phyloP scores from a whole-genome alignment of 441 rosid species.

The Corymbia citriodora region DNA sequence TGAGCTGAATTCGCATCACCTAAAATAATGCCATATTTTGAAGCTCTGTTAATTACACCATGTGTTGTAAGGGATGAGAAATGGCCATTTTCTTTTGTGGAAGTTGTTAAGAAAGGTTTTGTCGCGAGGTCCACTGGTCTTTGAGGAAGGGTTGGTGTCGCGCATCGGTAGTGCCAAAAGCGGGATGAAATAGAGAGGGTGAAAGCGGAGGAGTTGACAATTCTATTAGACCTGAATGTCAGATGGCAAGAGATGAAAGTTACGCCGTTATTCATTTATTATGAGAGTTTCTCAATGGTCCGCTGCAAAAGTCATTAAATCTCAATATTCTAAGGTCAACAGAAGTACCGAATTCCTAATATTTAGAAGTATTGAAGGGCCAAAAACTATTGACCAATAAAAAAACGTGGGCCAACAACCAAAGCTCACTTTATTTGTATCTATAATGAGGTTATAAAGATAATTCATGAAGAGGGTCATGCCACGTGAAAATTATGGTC shows the following conservation, averaged over 20 bases:
- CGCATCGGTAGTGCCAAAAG: not conserved
- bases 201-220: not conserved
- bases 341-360: not conserved
- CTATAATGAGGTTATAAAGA: not conserved
- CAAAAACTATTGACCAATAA: not conserved
- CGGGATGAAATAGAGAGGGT: not conserved
- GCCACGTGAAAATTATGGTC: not conserved
- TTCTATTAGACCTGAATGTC: not conserved
- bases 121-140: not conserved
- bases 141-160: not conserved
- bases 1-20: accelerated
- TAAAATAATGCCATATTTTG: not conserved
- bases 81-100: not conserved
- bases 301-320: not conserved
- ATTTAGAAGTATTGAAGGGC: not conserved
- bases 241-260: not conserved
- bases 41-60: not conserved
- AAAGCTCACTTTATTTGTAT: not conserved
- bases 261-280: not conserved
- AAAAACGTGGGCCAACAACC: not conserved
- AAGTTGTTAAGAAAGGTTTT: not conserved
- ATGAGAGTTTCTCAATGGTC: not conserved
- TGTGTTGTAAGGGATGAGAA: not conserved
- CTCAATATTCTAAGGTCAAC: not conserved
- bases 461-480: not conserved